Base-by-base conservation (phyloP, 2,329 filamentous ascomycete genomes). In the Ceratocystis papillata region DNA sequence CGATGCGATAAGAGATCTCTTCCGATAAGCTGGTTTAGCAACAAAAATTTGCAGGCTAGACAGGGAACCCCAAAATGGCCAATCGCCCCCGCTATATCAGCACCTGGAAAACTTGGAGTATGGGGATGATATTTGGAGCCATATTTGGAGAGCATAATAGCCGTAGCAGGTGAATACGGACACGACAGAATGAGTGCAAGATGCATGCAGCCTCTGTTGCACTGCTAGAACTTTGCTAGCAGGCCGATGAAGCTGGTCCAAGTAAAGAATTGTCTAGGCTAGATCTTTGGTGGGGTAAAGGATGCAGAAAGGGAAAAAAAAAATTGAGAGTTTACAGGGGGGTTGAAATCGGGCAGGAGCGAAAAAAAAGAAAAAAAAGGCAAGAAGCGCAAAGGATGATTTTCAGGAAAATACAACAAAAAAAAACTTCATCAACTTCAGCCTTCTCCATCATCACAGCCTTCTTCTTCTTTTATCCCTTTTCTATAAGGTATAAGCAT, bases 311-410 rank as follows among this genome's bases (percentile, higher is more conserved):
- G 5, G 28, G n/a, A 20, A 37, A 44, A 64, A 63, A 63, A 41
- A 33, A 53, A 48, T 22, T 15, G 41, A 50, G 46, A 41, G 12
- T 4, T 25, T 53, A 55, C 62, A 64, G 62, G 46, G 62, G 62
- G 17, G 15, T 37, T 50, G 6, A 50, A 50, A 50, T 50, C 46
- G 45, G 33, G 17, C 45, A 53, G 28, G 28, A 25, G 30, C 25
- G 28, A 33, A 33, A 33, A 33, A 33, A 33, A 12, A 7, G 1
- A 63, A 63, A 63, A 53, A 63, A 53, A 53, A 53, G 45, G 28
- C 45, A 44, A 48, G 37, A 22, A 55, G 46, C 50, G 48, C 28
- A 37, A 37, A 64, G 44, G 33, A 55, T 20, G 46, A 63, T 41
- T 41, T 37, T 8, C 8, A 25, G 37, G 17, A 33, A 41, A 17